Base-by-base conservation (phyloP, 352 stramenopile species). In the Phytophthora cryptogea region DNA sequence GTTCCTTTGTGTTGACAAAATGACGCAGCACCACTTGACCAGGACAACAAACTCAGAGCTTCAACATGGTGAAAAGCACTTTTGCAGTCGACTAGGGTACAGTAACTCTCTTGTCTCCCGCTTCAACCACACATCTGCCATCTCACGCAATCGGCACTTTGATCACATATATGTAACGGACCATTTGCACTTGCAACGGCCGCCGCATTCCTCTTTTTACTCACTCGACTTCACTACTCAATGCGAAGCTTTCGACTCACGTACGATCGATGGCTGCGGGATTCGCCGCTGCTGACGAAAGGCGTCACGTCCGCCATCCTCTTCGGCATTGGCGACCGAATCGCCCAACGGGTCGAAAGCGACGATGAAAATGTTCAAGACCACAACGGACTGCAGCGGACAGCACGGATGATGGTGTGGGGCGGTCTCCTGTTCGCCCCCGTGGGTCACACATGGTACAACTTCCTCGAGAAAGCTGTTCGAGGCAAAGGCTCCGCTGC, bases 371-470 rank as follows among this genome's bases (percentile, higher is more conserved):
- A 66, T 28, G 4, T 3, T 3, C 39, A 55, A n/a, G 61, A 70
- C 39, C 41, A 43, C 13, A 41, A 56, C 40, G 66, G 63, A 31
- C 43, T 71, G n/a, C 49, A 59, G 2, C 60, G 74, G 8, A 86
- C 74, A n/a, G 45, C 51, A 9, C 70, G 78, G 51, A 79, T 94
- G 80, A 86, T 95, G 56, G 70, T 95, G 39, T 97, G 95, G 69
- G 90, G 90, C 27, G 83, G 95, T 1, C 47, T 95, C 33, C 46
- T 95, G 20, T 92, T 97, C 63, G 89, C 89, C 20, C 92, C 90
- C 8, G 56, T 78, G 44, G 92, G 91, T 57, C 90, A 98, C 69
- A 89, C 77, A 33, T 98, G 96, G 69, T 98, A 97, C 68, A 83
- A 90, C 31, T 61, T 89, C 9, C 67, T 98, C 16, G 92, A 98